These are phyloP conservation scores for Phoma sp. DNA, from an alignment of 2,329 filamentous ascomycete genomes.

Conservation along the genomic window DNA sequence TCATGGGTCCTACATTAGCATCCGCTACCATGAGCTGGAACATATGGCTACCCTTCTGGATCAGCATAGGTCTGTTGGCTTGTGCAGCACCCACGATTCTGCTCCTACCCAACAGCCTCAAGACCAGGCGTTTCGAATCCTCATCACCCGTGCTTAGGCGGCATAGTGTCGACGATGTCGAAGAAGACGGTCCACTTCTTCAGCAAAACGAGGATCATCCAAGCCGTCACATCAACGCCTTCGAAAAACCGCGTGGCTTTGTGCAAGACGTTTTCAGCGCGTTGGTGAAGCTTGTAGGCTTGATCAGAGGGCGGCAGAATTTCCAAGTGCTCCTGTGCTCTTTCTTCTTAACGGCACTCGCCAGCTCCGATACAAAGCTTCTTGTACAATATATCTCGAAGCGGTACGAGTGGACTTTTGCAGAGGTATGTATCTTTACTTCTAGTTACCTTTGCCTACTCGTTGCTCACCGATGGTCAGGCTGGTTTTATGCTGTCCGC, in stretches of 20 bases:
- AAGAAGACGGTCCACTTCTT: constrained; percentile 36
- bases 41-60: constrained; percentile 46
- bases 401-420: constrained; percentile 47
- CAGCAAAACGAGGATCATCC: constrained; percentile 12
- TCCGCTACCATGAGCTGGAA: constrained; percentile 43
- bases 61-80: constrained; percentile 38
- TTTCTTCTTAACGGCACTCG: constrained; percentile 46
- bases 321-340: constrained; percentile 43
- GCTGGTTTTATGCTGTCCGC: constrained; percentile 47
- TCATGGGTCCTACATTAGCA: constrained; percentile 44
- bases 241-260: constrained; percentile 25
- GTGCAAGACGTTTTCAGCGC: constrained; percentile 24
- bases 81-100: constrained; percentile 36
- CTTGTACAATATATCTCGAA: constrained; percentile 49
- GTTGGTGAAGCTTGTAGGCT: constrained; percentile 21
- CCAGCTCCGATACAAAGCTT: constrained; percentile 48
- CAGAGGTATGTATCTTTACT: constrained; percentile 24
- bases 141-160: neutral
- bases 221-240: constrained; percentile 29
- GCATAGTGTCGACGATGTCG: neutral
- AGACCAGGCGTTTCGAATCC: neutral
- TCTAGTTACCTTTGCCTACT: no score
- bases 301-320: constrained; percentile 36
- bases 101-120: constrained; percentile 19
- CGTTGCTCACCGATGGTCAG: constrained; percentile 10